Base-by-base conservation (phyloP, 331 rosid species). In the Pyracantha coccinea region DNA sequence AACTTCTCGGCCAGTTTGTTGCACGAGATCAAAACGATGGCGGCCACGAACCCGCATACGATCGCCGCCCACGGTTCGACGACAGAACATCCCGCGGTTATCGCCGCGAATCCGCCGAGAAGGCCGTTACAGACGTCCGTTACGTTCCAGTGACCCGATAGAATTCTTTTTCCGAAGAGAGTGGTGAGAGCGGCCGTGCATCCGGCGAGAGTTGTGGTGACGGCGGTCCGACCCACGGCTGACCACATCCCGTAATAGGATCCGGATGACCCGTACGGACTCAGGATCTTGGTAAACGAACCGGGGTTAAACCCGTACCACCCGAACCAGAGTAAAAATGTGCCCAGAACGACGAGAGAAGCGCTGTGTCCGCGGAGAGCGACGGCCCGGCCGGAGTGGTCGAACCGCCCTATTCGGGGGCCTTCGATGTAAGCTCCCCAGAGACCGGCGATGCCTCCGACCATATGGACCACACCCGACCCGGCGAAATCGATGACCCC, bases 231-330 rank as follows among this genome's bases (percentile, higher is more conserved):
- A 0, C 98, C 98, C 21, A 93, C 88, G 1, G 95, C 98, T 57
- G 91, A 85, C 98, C 98, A 93, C 28, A 91, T 97, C 0, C 97
- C 97, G 70, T 93, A 91, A 69, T 85, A 86, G 16, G 4, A 55
- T 1, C 90, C 90, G 2, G 89, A 1, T 0, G 8, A 2, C 10
- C 55, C 19, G 70, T 93, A 91, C 0, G 86, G 2, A 12, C 0
- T 7, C 0, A 81, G 50, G 69, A 93, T 93, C 76, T 88, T 93
- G 31, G 6, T 81, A 4, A 93, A 93, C 2, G 98, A 93, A 23
- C 98, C 98, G 0, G 97, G 97, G 70, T 92, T 92, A 41, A 92
- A 92, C 2, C 97, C 97, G 54, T 90, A 92, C 97, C 97, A 93
- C 1, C 98, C 98, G 75, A 93, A 89, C 98, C 98, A 93, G 4